These are phyloP conservation scores for Volutella citrinella DNA, from an alignment of 2,329 filamentous ascomycete genomes.

Conservation along the genomic window DNA sequence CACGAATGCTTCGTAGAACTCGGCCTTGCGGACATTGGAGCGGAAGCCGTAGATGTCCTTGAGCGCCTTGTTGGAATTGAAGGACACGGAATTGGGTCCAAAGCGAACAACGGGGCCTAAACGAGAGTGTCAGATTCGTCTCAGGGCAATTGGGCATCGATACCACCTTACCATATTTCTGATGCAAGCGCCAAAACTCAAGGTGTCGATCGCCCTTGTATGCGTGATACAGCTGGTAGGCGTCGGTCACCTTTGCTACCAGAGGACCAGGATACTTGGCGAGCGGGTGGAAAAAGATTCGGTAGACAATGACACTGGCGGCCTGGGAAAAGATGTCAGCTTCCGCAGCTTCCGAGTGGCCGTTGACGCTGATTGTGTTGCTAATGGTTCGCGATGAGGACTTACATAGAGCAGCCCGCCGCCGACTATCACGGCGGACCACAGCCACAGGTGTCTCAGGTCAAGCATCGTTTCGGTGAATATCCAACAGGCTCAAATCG, in stretches of 20 bases:
- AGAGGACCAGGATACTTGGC: slow-evolving; percentile 64
- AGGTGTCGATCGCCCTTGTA: slow-evolving; percentile 73
- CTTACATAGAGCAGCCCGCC: slow-evolving; percentile 41
- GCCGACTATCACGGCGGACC: slow-evolving; percentile 36
- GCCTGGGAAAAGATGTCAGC: slow-evolving; percentile 25
- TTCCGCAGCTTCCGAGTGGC: neutral
- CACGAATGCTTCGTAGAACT: slow-evolving; percentile 72
- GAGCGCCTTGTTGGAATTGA: slow-evolving; percentile 70
- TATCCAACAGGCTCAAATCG: neutral
- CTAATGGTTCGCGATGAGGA: too few relatives aligned
- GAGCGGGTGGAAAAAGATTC: slow-evolving; percentile 62
- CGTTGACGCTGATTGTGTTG: too few relatives aligned
- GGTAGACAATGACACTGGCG: slow-evolving; percentile 47
- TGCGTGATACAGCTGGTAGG: slow-evolving; percentile 68
- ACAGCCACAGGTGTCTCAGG: slow-evolving; percentile 36
- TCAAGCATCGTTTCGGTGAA: slow-evolving; percentile 25
- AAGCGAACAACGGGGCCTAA: slow-evolving; percentile 68
- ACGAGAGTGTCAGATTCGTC: slow-evolving; percentile 1
- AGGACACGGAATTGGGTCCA: slow-evolving; percentile 72
- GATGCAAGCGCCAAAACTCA: slow-evolving; percentile 67
- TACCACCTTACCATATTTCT: slow-evolving; percentile 65
- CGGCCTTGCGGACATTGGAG: slow-evolving; percentile 62
- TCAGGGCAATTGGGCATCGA: too few relatives aligned
- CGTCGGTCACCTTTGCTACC: slow-evolving; percentile 61
- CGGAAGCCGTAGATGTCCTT: slow-evolving; percentile 65